phyloP scores from a whole-genome alignment of 2,329 filamentous ascomycete genomes.

The Cucurbitaria berberidis region DNA sequence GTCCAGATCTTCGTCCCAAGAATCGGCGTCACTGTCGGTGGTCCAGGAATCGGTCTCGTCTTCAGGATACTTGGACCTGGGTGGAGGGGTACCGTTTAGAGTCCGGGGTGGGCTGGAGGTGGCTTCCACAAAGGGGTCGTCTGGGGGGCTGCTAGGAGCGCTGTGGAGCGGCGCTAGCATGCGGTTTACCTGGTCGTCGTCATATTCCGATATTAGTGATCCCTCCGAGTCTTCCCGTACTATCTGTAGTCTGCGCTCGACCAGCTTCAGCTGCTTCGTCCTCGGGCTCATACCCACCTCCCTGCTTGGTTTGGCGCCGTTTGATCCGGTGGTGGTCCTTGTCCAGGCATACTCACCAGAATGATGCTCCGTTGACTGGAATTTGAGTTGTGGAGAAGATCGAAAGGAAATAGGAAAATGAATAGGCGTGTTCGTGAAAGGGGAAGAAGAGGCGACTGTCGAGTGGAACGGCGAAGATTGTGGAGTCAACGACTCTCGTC shows the following conservation, averaged over 20 bases:
- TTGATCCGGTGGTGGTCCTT: conserved; percentile 21
- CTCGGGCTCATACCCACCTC: conserved; percentile 27
- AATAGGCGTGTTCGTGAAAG: conserved; percentile 51
- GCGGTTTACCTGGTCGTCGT: conserved; percentile 45
- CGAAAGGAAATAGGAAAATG: conserved; percentile 52
- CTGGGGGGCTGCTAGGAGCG: conserved; percentile 34
- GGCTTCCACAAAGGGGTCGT: conserved; percentile 22
- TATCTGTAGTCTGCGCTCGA: conserved; percentile 30
- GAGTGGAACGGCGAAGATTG: conserved; percentile 37
- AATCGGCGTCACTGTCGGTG: conserved; percentile 48
- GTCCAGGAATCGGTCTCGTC: conserved; percentile 41
- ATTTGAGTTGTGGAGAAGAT: conserved; percentile 24
- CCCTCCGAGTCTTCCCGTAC: conserved; percentile 38
- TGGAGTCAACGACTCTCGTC: conserved; percentile 52
- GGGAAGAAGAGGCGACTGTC: conserved; percentile 49
- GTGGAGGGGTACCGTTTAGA: conserved; percentile 18
- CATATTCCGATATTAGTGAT: conserved; percentile 40
- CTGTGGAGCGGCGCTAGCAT: conserved; percentile 53
- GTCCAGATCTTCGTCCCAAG: conserved; percentile 43
- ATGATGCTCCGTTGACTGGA: conserved; percentile 55
- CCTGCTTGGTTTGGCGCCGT: conserved; percentile 2
- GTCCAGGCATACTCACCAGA: conserved; percentile 56
- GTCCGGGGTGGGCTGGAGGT: conserved; percentile 3
- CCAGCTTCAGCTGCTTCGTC: conserved; percentile 19
- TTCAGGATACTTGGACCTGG: conserved; percentile 2